phyloP scores from a whole-genome alignment of 176 grass and related monocot genomes.

The Oryza rufipogon region DNA sequence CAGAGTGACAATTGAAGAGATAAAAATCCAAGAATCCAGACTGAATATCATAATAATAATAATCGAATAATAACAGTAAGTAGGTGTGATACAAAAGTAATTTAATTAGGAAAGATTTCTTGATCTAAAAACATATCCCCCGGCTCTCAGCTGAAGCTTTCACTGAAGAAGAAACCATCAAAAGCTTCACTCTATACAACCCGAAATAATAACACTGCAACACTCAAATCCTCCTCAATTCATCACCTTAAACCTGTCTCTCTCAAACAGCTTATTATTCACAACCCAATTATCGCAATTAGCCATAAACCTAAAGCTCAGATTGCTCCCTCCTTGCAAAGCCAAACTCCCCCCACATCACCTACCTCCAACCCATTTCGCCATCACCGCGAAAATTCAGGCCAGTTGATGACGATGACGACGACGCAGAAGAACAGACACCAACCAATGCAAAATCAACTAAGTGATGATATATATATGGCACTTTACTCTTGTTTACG shows the following conservation, averaged over 20 bases:
- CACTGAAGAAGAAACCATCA: slow-evolving; percentile 49
- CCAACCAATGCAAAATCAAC: slow-evolving; percentile 43
- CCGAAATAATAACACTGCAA: slow-evolving; percentile 41
- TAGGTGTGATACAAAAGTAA: slow-evolving; percentile 48
- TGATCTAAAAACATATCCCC: slow-evolving; percentile 54
- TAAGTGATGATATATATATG: slow-evolving; percentile 34
- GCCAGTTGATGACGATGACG: not conserved
- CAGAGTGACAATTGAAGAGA: slow-evolving; percentile 17
- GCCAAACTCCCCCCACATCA: slow-evolving; percentile 21
- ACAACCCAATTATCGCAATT: slow-evolving; percentile 60
- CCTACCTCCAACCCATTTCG: slow-evolving; percentile 47
- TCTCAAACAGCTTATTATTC: slow-evolving; percentile 91
- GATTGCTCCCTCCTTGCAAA: slow-evolving; percentile 32
- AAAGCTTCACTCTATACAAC: slow-evolving; percentile 75
- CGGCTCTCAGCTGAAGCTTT: slow-evolving; percentile 46
- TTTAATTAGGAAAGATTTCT: slow-evolving; percentile 55
- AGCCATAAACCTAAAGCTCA: slow-evolving; percentile 62
- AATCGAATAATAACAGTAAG: slow-evolving; percentile 44
- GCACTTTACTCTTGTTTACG: slow-evolving; percentile 52
- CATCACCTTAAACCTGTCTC: slow-evolving; percentile 57
- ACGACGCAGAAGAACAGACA: slow-evolving; percentile 31
- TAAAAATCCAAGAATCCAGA: not conserved
- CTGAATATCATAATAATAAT: slow-evolving; percentile 26
- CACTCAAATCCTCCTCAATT: slow-evolving; percentile 40
- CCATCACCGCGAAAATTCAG: slow-evolving; percentile 44